phyloP scores from a whole-genome alignment of 208 protist genomes.

The Crithidia mellificae region DNA sequence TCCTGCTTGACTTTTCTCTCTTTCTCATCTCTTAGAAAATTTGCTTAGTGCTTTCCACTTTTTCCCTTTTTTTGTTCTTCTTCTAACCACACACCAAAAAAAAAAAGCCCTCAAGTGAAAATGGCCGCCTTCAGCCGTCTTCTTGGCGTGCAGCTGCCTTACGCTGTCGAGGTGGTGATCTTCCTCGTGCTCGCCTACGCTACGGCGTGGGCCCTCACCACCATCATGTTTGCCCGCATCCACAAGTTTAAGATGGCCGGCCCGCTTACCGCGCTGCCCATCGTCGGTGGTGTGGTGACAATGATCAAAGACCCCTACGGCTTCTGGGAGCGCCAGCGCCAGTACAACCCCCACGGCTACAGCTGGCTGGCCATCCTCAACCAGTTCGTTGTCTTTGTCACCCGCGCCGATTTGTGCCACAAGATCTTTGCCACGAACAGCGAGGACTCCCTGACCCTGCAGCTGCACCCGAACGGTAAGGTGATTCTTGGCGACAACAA shows the following conservation, averaged over 20 bases:
- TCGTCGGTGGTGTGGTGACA: slow-evolving; percentile 67
- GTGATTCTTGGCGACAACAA: slow-evolving; percentile 88
- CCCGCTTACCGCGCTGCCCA: slow-evolving; percentile 54
- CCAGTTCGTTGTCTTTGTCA: slow-evolving; percentile 80
- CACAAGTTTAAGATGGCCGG: slow-evolving; percentile 80
- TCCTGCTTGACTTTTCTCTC: not conserved
- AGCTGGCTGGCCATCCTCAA: slow-evolving; percentile 78
- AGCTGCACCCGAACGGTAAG: slow-evolving; percentile 84
- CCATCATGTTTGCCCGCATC: slow-evolving; percentile 60
- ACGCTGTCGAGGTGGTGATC: slow-evolving; percentile 57
- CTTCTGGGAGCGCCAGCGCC: slow-evolving; percentile 85
- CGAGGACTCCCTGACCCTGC: slow-evolving; percentile 73
- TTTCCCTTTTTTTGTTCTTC: slow-evolving; percentile 4
- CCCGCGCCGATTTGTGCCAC: slow-evolving; percentile 75
- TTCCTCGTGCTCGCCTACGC: slow-evolving; percentile 57
- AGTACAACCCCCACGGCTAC: slow-evolving; percentile 73
- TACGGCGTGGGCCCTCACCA: slow-evolving; percentile 59
- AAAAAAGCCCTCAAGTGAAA: not conserved
- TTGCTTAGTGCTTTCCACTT: not conserved
- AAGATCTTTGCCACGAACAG: slow-evolving; percentile 83
- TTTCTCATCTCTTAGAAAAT: not conserved
- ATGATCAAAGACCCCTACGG: slow-evolving; percentile 83
- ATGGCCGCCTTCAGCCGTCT: slow-evolving; percentile 80
- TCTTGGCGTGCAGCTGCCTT: slow-evolving; percentile 70
- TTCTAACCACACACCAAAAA: not conserved